phyloP scores from a whole-genome alignment of 495 filamentous ascomycete genomes.

The Podospora appendiculata region DNA sequence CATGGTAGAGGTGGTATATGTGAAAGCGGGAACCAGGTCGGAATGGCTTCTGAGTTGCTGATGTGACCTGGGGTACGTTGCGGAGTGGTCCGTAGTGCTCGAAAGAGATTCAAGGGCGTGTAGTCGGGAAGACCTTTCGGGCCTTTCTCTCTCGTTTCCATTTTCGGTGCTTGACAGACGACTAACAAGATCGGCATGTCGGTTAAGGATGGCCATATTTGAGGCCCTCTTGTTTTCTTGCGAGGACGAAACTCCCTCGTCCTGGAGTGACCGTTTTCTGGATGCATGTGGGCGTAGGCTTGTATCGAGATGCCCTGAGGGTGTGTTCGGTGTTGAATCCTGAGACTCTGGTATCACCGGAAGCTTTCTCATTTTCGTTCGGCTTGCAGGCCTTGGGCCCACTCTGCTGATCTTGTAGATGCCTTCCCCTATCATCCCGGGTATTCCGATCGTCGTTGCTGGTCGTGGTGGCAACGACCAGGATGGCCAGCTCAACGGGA shows the following conservation, averaged over 20 bases:
- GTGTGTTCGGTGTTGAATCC: not conserved
- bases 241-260: not conserved
- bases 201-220: not conserved
- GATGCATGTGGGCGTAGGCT: constrained; percentile 1
- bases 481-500: not conserved
- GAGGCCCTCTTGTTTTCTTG: not conserved
- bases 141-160: no score
- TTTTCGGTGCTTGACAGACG: no score
- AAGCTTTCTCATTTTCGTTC: constrained; percentile 5
- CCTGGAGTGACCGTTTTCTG: not conserved
- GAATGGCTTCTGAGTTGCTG: no score
- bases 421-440: constrained; percentile 16
- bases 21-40: no score
- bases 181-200: not conserved
- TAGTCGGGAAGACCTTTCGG: no score
- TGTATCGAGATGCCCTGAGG: constrained; percentile 10
- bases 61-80: no score
- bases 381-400: constrained; percentile 1
- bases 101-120: no score
- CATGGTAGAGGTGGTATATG: no score
- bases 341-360: constrained; percentile 1
- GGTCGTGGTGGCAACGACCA: constrained; percentile 9
- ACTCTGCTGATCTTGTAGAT: constrained; percentile 22
- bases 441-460: constrained; percentile 11
- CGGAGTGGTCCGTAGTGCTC: no score